These are phyloP conservation scores for Venturia effusa DNA, from an alignment of 2,329 filamentous ascomycete species.

Conservation along the genomic window DNA sequence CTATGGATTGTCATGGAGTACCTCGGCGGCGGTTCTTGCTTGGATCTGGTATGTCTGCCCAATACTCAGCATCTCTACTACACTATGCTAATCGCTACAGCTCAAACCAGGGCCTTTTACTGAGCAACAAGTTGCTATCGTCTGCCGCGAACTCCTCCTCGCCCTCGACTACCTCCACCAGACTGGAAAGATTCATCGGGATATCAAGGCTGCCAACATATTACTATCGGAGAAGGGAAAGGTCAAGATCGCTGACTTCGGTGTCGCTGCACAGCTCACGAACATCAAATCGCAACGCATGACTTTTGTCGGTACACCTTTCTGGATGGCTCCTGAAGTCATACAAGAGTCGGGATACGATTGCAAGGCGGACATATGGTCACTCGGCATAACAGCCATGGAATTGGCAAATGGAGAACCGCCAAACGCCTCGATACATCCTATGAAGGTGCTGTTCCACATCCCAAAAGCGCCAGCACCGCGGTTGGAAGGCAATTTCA, in stretches of 20 bases:
- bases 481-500: conserved; percentile 72
- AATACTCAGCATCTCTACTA: not conserved
- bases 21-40: conserved; percentile 84
- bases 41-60: conserved; percentile 62
- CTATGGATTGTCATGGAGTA: conserved; percentile 99
- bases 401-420: conserved; percentile 87
- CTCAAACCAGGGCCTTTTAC: conserved; percentile 82
- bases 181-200: conserved; percentile 91
- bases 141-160: conserved; percentile 80
- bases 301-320: conserved; percentile 95
- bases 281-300: conserved; percentile 97
- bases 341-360: conserved; percentile 98
- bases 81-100: conserved; percentile 34
- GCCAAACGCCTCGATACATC: conserved; percentile 91
- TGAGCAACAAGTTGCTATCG: conserved; percentile 85
- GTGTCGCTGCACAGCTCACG: conserved; percentile 88
- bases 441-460: conserved; percentile 95
- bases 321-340: conserved; percentile 99
- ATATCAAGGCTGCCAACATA: conserved; percentile 94
- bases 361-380: conserved; percentile 97
- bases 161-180: conserved; percentile 88
- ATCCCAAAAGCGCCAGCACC: conserved; percentile 93
- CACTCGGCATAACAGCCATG: conserved; percentile 84
- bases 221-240: conserved; percentile 83
- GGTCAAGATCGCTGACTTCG: conserved; percentile 95